Evolutionary conservation across 2,329 filamentous ascomycete genomes (phyloP).

Genomic region (Lachnellula subtilissima): DNA sequence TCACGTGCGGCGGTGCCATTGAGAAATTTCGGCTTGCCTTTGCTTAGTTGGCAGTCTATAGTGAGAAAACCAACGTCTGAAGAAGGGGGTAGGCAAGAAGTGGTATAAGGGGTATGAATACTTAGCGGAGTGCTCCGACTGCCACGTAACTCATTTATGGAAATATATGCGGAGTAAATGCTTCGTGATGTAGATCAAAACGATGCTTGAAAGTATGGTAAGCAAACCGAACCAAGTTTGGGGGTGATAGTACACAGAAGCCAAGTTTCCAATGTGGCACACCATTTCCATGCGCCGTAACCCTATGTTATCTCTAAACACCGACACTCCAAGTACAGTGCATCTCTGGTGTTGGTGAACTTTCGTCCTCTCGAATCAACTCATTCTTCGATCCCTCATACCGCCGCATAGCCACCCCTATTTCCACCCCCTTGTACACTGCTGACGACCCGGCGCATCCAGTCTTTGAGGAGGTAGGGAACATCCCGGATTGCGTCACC

Average conservation of each 20-base stretch:
- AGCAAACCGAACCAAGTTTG: background rate
- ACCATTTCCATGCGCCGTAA: background rate
- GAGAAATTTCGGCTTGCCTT: too few relatives aligned
- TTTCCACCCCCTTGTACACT: constrained; percentile 79
- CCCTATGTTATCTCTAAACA: background rate
- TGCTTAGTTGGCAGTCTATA: too few relatives aligned
- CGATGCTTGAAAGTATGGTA: background rate
- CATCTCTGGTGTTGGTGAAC: background rate
- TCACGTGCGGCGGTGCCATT: too few relatives aligned
- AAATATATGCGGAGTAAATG: too few relatives aligned
- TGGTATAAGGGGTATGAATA: too few relatives aligned
- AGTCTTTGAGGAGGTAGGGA: constrained; percentile 89
- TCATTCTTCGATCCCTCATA: constrained; percentile 36
- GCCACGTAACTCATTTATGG: too few relatives aligned
- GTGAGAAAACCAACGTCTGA: too few relatives aligned
- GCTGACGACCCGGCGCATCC: constrained; percentile 71
- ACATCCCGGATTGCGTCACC: constrained; percentile 88
- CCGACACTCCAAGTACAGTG: background rate
- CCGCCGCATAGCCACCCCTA: constrained; percentile 90
- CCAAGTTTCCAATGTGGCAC: background rate
- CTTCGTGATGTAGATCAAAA: too few relatives aligned
- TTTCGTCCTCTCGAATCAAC: background rate
- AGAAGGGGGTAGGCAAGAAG: too few relatives aligned
- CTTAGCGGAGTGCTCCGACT: too few relatives aligned
- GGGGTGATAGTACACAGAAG: constrained; percentile 3